These are phyloP conservation scores for Arthrobotrys sinensis DNA, from an alignment of 2,329 filamentous ascomycete genomes.

Conservation along the genomic window DNA sequence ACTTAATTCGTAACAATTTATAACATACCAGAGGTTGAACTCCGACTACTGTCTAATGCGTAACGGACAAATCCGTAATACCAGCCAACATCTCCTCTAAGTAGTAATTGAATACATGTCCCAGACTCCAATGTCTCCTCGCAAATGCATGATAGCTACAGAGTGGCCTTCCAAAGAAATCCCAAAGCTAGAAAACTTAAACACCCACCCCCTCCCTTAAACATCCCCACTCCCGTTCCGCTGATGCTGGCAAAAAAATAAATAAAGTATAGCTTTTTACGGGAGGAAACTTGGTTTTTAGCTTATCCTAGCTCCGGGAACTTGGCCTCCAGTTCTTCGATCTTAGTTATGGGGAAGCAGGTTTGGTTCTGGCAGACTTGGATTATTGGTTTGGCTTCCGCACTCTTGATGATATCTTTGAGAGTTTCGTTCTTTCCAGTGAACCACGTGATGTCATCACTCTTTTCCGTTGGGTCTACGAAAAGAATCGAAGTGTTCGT, in stretches of 20 bases:
- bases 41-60: slow-evolving; percentile 25
- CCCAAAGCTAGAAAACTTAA: slow-evolving; percentile 4
- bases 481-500: slow-evolving; percentile 63
- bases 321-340: slow-evolving; percentile 63
- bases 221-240: slow-evolving; percentile 25
- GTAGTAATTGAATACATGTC: slow-evolving; percentile 32
- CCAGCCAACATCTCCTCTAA: slow-evolving; percentile 35
- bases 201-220: slow-evolving; percentile 1
- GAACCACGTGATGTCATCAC: slow-evolving; percentile 69
- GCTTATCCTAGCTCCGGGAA: slow-evolving; percentile 62
- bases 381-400: slow-evolving; percentile 68
- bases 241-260: slow-evolving; percentile 34
- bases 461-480: slow-evolving; percentile 63
- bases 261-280: slow-evolving; percentile 18
- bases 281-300: neutral
- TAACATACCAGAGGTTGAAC: slow-evolving; percentile 37
- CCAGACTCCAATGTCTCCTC: slow-evolving; percentile 58
- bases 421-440: slow-evolving; percentile 70
- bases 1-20: neutral
- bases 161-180: slow-evolving; percentile 18
- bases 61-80: slow-evolving; percentile 17
- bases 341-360: slow-evolving; percentile 69
- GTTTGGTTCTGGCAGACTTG: slow-evolving; percentile 70
- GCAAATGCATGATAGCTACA: slow-evolving; percentile 49
- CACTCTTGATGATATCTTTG: slow-evolving; percentile 66